These are phyloP conservation scores for Penicillium griseofulvum DNA, from an alignment of 2,329 filamentous ascomycete species.

Conservation along the genomic window DNA sequence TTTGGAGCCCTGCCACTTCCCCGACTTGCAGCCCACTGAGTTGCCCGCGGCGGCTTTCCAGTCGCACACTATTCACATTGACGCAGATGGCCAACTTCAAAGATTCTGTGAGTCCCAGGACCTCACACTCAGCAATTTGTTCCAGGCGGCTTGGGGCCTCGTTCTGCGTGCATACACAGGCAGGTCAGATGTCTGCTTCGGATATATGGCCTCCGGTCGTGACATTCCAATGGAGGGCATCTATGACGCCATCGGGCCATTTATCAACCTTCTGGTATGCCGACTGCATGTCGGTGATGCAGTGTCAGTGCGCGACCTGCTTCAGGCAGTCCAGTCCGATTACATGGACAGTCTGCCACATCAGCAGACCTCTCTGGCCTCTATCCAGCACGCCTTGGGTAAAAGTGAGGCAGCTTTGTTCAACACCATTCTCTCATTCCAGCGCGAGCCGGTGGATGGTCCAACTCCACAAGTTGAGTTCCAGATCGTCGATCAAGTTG, in stretches of 20 bases:
- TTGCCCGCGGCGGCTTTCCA: neutral
- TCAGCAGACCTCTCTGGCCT: neutral
- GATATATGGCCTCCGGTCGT: constrained; percentile 42
- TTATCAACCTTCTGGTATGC: constrained; percentile 13
- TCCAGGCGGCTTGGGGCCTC: neutral
- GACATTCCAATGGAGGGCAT: constrained; percentile 35
- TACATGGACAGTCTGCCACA: constrained; percentile 8
- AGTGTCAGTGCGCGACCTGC: neutral
- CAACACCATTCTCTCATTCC: neutral
- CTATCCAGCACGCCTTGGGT: neutral
- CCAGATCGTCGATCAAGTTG: neutral
- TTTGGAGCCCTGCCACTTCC: neutral
- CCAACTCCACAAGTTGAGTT: neutral
- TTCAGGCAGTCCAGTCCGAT: constrained; percentile 2
- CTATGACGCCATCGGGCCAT: constrained; percentile 39
- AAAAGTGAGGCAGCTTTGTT: neutral
- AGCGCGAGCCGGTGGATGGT: neutral
- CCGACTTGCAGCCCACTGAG: neutral
- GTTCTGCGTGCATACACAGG: neutral
- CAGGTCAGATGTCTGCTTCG: constrained; percentile 40
- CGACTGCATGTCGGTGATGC: constrained; percentile 4
- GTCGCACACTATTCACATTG: neutral
- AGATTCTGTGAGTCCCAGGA: neutral
- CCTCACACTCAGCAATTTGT: neutral
- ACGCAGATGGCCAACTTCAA: constrained; percentile 26